A percentile compares a stretch with the other conserved stretches of the same genome.
Conservation (phyloP, 129 eudicot genomes). For the Arctium minus region DNA sequence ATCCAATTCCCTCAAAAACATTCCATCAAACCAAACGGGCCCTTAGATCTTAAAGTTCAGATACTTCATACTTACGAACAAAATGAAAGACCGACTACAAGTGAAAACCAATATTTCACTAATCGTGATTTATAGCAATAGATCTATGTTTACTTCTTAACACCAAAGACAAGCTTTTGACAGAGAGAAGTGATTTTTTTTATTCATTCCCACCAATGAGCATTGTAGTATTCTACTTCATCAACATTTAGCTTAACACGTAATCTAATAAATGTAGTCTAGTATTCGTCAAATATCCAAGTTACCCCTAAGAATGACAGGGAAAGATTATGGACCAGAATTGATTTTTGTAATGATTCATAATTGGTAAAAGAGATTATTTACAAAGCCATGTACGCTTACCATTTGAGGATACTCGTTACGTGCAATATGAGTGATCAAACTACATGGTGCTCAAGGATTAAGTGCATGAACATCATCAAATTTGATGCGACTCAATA, state of each 20-base stretch:
- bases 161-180: background rate
- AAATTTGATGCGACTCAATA: too few species aligned
- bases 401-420: too few species aligned
- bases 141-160: background rate
- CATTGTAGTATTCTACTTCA: too few species aligned
- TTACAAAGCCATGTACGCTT: too few species aligned
- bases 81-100: too few species aligned
- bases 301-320: background rate
- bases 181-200: too few species aligned
- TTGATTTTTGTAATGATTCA: background rate
- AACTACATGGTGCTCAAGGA: too few species aligned
- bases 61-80: background rate
- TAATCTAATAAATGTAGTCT: background rate
- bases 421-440: too few species aligned
- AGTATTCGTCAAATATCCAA: background rate
- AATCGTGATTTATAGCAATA: background rate
- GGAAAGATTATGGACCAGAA: background rate
- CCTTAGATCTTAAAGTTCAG: background rate
- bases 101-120: background rate
- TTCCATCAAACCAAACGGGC: too few species aligned
- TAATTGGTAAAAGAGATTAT: background rate
- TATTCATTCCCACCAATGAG: too few species aligned
- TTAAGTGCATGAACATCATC: too few species aligned
- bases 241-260: background rate
- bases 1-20: too few species aligned